phyloP scores from a whole-genome alignment of 1,284 basidiomycete genomes.

The Tetrapyrgos nigripes region DNA sequence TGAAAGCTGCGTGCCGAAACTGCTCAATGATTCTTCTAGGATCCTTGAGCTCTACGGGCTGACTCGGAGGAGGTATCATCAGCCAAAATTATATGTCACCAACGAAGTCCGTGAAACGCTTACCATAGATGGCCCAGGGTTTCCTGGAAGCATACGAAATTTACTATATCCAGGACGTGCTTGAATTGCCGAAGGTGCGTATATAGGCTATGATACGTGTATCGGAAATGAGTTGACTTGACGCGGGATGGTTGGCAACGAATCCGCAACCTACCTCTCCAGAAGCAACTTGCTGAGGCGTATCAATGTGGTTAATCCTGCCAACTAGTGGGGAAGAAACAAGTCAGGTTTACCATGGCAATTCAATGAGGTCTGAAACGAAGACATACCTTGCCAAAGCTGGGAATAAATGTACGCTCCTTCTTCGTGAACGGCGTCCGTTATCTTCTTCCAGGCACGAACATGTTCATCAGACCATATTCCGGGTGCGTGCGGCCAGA shows the following conservation, averaged over 20 bases:
- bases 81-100: no score
- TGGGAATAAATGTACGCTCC: slow-evolving; percentile 43
- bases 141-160: slow-evolving; percentile 27
- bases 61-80: no score
- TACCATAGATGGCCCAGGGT: slow-evolving; percentile 1
- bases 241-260: no score
- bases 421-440: slow-evolving; percentile 40
- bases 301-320: slow-evolving; percentile 41
- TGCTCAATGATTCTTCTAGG: slow-evolving; percentile 46
- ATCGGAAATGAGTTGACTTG: no score
- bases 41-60: slow-evolving; percentile 49
- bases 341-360: neutral
- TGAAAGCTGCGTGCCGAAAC: slow-evolving; percentile 57
- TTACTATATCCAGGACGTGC: slow-evolving; percentile 23
- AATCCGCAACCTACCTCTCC: slow-evolving; percentile 42
- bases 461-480: slow-evolving; percentile 45
- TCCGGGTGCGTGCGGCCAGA: slow-evolving; percentile 47
- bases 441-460: slow-evolving; percentile 44
- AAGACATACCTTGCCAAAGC: slow-evolving; percentile 41
- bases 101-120: no score
- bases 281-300: slow-evolving; percentile 39
- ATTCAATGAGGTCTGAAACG: neutral
- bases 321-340: slow-evolving; percentile 37
- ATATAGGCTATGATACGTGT: slow-evolving; percentile 9
- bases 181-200: slow-evolving; percentile 24